phyloP scores from a whole-genome alignment of 441 rosid genomes.

The Populus tomentosa region DNA sequence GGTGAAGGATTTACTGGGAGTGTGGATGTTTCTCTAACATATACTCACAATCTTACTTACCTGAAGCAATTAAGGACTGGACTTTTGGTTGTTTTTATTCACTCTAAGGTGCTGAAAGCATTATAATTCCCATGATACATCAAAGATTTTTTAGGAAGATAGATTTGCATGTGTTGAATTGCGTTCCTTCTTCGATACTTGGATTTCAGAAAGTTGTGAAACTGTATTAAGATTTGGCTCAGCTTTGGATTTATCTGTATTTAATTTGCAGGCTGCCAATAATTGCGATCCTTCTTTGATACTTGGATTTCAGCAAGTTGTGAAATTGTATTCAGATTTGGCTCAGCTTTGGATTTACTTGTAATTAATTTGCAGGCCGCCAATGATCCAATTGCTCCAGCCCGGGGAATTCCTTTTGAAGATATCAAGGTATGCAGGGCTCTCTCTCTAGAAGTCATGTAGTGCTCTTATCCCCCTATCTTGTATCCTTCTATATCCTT shows the following conservation, averaged over 20 bases:
- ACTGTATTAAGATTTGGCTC: no score
- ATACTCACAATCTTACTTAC: not conserved
- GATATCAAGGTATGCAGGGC: slow-evolving; percentile 58
- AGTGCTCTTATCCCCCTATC: not conserved
- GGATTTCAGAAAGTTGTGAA: not conserved
- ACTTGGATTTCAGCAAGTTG: no score
- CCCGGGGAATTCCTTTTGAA: slow-evolving; percentile 66
- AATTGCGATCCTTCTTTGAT: no score
- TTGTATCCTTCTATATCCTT: not conserved
- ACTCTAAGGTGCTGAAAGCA: no score
- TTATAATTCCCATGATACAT: not conserved
- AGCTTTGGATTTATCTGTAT: no score
- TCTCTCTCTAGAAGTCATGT: not conserved
- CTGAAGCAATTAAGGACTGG: not conserved
- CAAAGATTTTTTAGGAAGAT: not conserved
- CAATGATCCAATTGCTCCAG: slow-evolving; percentile 88
- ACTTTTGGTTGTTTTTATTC: not conserved
- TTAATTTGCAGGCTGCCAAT: no score
- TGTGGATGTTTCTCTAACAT: not conserved
- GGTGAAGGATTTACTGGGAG: not conserved
- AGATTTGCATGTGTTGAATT: not conserved
- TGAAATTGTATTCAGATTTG: no score
- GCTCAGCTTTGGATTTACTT: not conserved
- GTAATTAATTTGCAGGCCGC: slow-evolving; percentile 49
- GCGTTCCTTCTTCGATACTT: not conserved